Percentiles rank a stretch among this genome's conserved stretches.
Evolutionary conservation across 2,329 filamentous ascomycete species (phyloP).

Genomic region (Ambrosiella cleistominuta): DNA sequence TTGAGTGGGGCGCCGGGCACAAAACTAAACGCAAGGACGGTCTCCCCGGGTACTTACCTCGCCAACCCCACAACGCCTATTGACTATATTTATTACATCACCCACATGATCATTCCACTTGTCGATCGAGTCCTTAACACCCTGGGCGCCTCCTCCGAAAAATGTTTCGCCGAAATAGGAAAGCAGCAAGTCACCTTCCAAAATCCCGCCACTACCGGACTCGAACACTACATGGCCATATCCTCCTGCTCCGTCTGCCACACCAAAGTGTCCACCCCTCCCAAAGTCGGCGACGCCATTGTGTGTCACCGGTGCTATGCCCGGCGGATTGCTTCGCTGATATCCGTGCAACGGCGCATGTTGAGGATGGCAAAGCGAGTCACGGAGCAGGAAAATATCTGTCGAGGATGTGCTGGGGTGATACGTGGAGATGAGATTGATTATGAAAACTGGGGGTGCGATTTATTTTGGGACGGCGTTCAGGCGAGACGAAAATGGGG

Average conservation of each 20-base stretch:
- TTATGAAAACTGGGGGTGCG: too few relatives aligned
- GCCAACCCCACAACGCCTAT: slow-evolving; percentile 60
- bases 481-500: too few relatives aligned
- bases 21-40: slow-evolving; percentile 72
- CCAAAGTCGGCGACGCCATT: too few relatives aligned
- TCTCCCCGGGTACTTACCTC: slow-evolving; percentile 70
- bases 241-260: slow-evolving; percentile 39
- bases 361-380: too few relatives aligned
- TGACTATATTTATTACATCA: slow-evolving; percentile 93
- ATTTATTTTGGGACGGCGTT: too few relatives aligned
- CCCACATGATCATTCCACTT: slow-evolving; percentile 86
- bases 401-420: too few relatives aligned
- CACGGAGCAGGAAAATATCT: too few relatives aligned
- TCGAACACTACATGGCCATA: slow-evolving; percentile 86
- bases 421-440: too few relatives aligned
- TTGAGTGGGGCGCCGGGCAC: slow-evolving; percentile 75
- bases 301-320: too few relatives aligned
- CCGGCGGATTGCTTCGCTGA: too few relatives aligned
- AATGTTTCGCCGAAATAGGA: slow-evolving; percentile 95
- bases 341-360: too few relatives aligned
- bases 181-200: slow-evolving; percentile 46
- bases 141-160: slow-evolving; percentile 73
- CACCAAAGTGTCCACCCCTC: too few relatives aligned
- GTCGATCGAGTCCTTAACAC: slow-evolving; percentile 94
- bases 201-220: slow-evolving; percentile 18